Percentiles rank a stretch among this genome's conserved stretches.
Conservation (phyloP, 495 filamentous ascomycete genomes). For the Paragyromitra xinjiangensis region DNA sequence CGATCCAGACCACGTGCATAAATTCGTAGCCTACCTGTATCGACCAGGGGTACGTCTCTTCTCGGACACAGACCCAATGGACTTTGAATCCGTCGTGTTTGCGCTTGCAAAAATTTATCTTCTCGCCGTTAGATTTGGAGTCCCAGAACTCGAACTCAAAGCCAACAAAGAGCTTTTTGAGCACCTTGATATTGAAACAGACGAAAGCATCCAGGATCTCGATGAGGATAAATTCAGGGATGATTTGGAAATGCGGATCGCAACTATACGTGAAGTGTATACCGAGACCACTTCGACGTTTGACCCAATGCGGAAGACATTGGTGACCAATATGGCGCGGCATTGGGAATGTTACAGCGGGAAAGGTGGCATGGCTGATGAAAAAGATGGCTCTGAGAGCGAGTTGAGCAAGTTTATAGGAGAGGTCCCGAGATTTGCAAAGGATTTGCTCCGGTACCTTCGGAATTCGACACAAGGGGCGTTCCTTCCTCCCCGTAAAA, state of each 20-base stretch:
- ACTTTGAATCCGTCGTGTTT: not conserved
- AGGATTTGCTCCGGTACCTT: constrained; percentile 6
- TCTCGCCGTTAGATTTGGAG: not conserved
- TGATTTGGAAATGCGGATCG: not conserved
- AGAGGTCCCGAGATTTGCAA: constrained; percentile 8
- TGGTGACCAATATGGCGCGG: constrained; percentile 15
- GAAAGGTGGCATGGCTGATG: not conserved
- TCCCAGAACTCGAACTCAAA: not conserved
- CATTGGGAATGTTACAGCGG: constrained; percentile 22
- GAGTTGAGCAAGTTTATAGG: constrained; percentile 20
- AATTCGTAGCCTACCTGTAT: constrained; percentile 6
- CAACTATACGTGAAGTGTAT: constrained; percentile 3
- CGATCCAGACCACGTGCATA: constrained; percentile 10
- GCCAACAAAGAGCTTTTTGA: constrained; percentile 5
- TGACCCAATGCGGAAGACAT: constrained; percentile 11
- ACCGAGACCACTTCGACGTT: not conserved
- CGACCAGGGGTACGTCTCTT: not conserved
- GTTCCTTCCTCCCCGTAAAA: not conserved
- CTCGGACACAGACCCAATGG: not conserved
- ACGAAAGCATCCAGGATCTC: not conserved
- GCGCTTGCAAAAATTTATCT: constrained; percentile 23
- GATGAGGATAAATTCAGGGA: not conserved
- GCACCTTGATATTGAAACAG: not conserved
- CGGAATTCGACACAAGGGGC: not conserved
- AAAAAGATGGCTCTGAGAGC: constrained; percentile 9